Conservation (phyloP, 139 green algal genomes). For the Eudorina sp. region DNA sequence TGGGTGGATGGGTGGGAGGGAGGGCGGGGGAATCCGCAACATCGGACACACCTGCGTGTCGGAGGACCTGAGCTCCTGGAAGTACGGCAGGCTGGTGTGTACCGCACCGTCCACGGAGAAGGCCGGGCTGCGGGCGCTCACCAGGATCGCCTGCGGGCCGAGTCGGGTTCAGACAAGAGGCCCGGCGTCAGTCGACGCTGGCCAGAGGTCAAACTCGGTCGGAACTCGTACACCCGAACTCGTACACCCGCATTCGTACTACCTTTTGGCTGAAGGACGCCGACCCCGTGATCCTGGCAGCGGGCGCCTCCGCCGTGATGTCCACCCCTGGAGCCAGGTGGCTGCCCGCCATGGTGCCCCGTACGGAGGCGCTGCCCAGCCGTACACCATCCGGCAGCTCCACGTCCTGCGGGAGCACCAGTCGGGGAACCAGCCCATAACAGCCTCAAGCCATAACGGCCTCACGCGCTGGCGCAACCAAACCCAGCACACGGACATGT, state of each 20-base stretch:
- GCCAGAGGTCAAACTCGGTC: too few relatives aligned
- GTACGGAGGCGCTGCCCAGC: conserved; percentile 62
- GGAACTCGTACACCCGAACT: too few relatives aligned
- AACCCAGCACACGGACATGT: too few relatives aligned
- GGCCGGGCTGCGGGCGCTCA: conserved; percentile 39
- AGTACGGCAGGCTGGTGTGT: conserved; percentile 50
- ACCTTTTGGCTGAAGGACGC: conserved; percentile 8
- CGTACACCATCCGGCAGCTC: conserved; percentile 30
- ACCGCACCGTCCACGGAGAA: conserved; percentile 53
- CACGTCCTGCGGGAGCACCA: conserved; percentile 38
- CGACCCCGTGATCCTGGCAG: conserved; percentile 24
- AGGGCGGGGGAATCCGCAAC: too few relatives aligned
- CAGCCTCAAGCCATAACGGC: too few relatives aligned
- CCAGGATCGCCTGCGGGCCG: conserved; percentile 12
- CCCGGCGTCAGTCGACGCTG: too few relatives aligned
- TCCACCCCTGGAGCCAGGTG: conserved; percentile 73
- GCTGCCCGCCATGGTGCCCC: conserved; percentile 72
- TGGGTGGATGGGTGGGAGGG: too few relatives aligned
- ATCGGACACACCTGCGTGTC: conserved; percentile 63
- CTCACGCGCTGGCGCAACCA: too few relatives aligned
- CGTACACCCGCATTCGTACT: too few relatives aligned
- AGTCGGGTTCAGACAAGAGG: too few relatives aligned
- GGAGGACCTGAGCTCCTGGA: conserved; percentile 39
- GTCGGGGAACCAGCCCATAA: too few relatives aligned
- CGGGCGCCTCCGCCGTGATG: conserved; percentile 57